Evolutionary conservation across 2,329 filamentous ascomycete species (phyloP), one percentile per base, ranked within the genome.

Genomic region (Aspergillus neotritici): DNA sequence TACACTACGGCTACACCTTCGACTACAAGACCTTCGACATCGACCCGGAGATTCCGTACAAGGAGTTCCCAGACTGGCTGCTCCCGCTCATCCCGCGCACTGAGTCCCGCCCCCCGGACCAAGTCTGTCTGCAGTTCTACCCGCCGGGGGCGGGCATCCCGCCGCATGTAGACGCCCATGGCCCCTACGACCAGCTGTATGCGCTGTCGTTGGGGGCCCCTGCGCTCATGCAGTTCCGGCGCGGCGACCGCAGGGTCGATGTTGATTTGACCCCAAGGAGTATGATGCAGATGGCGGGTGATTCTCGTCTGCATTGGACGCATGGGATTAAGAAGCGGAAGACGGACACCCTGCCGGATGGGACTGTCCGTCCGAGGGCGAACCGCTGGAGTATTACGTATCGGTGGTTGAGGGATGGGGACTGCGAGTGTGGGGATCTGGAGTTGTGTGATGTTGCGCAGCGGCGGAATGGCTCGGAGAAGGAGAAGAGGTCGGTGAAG

Each of bases 121-220:
- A 81, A 55, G 76, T 81, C 50, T 80, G 77, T 50, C 62, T 80
- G 12, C 78, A 81, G 60, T 73, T 79, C 55, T 82, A 82, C 54
- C 74, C 78, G 0, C 78, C 78, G 0, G 78, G 78, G 5, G 66
- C 73, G 0, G 78, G 78, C 2, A 82, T 82, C 51, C 78, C 78
- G 8, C 78, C 78, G 0, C 78, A 82, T 52, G 77, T 77, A 41
- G 78, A 82, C 60, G 78, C 78, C 3, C 78, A 80, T 58, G 67
- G 63, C 38, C 61, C 68, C 7, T 75, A 60, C 43, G 63, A 66
- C 34, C 61, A 62, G 46, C 58, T 66, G 8, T 66, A 65, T 43
- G 62, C 60, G 15, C 38, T 65, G 29, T 61, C 57, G 3, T 39
- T 65, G 11, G 62, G 62, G 1, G 59, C 58, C 2, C 58, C 61